A percentile compares a stretch with the other conserved stretches of the same genome.
phyloP scores from a whole-genome alignment of 225 moss, liverwort and hornwort species.

The Polytrichum commune region DNA sequence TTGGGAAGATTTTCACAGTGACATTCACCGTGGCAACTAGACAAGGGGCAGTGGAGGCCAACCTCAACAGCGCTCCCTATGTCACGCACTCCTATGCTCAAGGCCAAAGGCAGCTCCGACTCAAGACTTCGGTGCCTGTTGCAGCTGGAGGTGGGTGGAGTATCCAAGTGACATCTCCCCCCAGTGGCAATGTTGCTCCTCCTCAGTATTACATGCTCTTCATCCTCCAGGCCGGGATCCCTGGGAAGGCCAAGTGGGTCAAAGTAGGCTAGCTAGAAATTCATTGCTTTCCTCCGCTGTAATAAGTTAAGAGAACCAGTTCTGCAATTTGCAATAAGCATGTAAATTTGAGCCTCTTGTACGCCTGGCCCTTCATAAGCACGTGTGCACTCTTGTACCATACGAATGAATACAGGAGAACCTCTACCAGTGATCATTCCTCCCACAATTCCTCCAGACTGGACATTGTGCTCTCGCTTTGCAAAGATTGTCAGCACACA shows the following conservation, averaged over 20 bases:
- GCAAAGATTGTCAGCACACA: no score
- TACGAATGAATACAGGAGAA: no score
- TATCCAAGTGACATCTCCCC: slow-evolving; percentile 39
- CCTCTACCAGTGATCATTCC: no score
- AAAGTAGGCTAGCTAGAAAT: slow-evolving; percentile 8
- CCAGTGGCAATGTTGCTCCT: slow-evolving; percentile 42
- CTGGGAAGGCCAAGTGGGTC: slow-evolving; percentile 58
- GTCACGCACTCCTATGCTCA: slow-evolving; percentile 64
- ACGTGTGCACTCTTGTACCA: no score
- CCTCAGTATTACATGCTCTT: slow-evolving; percentile 77
- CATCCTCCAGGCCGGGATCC: slow-evolving; percentile 48
- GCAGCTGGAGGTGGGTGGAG: not conserved
- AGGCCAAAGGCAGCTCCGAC: slow-evolving; percentile 63
- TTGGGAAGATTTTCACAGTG: not conserved
- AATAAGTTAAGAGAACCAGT: no score
- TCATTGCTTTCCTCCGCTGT: no score
- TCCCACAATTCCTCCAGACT: no score
- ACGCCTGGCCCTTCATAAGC: no score
- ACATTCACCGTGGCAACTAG: not conserved
- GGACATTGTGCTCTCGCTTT: no score
- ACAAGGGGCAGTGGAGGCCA: slow-evolving; percentile 14
- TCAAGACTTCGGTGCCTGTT: slow-evolving; percentile 23
- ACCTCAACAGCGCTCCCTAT: slow-evolving; percentile 56
- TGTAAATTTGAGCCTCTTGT: no score
- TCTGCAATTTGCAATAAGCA: no score